Evolutionary conservation across 169 alveolate genomes (phyloP), one percentile per base, ranked within the genome.

Genomic region (Perkinsus olseni): DNA sequence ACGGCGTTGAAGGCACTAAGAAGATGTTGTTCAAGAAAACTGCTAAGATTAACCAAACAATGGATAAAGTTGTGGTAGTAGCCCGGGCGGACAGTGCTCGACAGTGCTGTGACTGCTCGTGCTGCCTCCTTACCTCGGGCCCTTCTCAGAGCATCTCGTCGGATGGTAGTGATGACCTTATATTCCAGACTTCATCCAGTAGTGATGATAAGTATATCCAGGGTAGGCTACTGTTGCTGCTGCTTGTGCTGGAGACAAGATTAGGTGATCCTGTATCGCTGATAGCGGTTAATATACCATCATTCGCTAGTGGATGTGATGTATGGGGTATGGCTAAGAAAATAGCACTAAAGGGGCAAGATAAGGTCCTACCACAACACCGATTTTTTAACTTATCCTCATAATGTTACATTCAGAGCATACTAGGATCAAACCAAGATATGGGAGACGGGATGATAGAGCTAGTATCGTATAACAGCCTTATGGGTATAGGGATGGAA

Each of bases 391-490:
- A 62, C 34, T 24, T 13, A 8, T 62, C 1, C 28, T 62, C 34
- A 62, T 24, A 21, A 24, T 62, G 17, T 45, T 45, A 6, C 28
- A 92, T 40, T 38, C 92, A 94, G 91, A 24, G 91, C 24, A 74
- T 94, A 92, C 91, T 94, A 36, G 62, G 62, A 28, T 91, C 50
- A n/a, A 92, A 94, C n/a, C 95, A 94, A 39, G 93, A 94, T 48
- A 94, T 94, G 95, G 95, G 95, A 0, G 95, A 94, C 39, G 95
- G 92, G 38, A 92, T 28, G 36, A 94, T 94, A 92, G 95, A 94
- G 39, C 92, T 94, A 62, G 94, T 94, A 31, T 94, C 95, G 11
- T 94, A 92, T 34, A 94, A 94, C 17, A 92, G 94, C 38, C 94
- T 94, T 74, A 94, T 94, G 39, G 94, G 94, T 8, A 94, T 94